These are phyloP conservation scores for Botrytis paeoniae DNA, from an alignment of 2,329 filamentous ascomycete species.

Conservation along the genomic window DNA sequence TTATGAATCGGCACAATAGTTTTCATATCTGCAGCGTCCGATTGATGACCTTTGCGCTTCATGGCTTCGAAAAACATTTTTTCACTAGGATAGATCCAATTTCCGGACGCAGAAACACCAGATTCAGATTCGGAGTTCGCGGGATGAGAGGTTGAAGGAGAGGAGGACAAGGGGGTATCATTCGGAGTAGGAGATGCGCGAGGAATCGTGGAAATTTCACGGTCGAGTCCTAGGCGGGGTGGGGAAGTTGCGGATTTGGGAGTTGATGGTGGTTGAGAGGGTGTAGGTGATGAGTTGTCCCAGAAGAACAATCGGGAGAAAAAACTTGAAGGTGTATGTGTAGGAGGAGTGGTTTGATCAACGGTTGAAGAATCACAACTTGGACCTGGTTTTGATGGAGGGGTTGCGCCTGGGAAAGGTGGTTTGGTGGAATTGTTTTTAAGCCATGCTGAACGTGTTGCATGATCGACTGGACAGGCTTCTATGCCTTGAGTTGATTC, in stretches of 20 bases:
- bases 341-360: constrained; percentile 41
- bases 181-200: constrained; percentile 49
- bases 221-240: constrained; percentile 57
- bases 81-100: constrained; percentile 97
- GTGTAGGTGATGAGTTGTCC: constrained; percentile 17
- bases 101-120: constrained; percentile 65
- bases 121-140: constrained; percentile 80
- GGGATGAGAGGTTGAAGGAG: constrained; percentile 41
- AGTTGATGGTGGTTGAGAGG: constrained; percentile 51
- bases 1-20: constrained; percentile 97
- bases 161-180: constrained; percentile 32
- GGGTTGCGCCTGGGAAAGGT: constrained; percentile 31
- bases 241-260: constrained; percentile 73
- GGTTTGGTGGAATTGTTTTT: constrained; percentile 37
- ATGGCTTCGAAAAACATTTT: constrained; percentile 98
- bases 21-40: constrained; percentile 72
- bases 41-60: constrained; percentile 80
- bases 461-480: constrained; percentile 85
- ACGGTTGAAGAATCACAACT: constrained; percentile 39
- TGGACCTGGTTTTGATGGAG: constrained; percentile 35
- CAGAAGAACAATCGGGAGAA: constrained; percentile 26
- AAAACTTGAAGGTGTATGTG: constrained; percentile 21
- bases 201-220: constrained; percentile 78
- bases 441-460: constrained; percentile 84
- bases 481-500: constrained; percentile 35